Conservation (phyloP, 2,329 filamentous ascomycete species). For the Trichocomaceae sp. region DNA sequence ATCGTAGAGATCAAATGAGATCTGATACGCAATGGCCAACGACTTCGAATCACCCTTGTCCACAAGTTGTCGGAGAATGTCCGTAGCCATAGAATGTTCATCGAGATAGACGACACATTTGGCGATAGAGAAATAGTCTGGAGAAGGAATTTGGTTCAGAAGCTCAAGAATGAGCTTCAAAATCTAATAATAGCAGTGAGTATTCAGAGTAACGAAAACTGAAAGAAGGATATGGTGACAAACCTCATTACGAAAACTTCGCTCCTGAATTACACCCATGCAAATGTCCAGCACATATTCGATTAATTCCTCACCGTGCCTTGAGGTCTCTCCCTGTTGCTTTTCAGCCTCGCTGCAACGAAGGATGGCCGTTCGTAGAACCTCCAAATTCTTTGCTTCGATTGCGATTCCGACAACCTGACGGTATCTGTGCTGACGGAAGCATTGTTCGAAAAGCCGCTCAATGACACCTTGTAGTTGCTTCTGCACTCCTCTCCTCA, state of each 20-base stretch:
- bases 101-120: conserved; percentile 96
- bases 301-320: conserved; percentile 82
- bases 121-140: conserved; percentile 96
- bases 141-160: conserved; percentile 84
- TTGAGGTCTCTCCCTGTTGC: conserved; percentile 49
- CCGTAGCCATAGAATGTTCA: conserved; percentile 82
- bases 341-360: conserved; percentile 83
- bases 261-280: conserved; percentile 96
- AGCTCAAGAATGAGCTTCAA: conserved; percentile 87
- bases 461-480: conserved; percentile 80
- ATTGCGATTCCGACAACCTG: conserved; percentile 96
- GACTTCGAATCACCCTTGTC: conserved; percentile 71
- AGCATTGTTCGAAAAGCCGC: conserved; percentile 83
- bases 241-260: conserved; percentile 68
- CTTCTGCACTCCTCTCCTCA: conserved; percentile 67
- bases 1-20: conserved; percentile 96
- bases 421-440: conserved; percentile 77
- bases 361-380: conserved; percentile 79
- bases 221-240: conserved; percentile 12
- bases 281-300: conserved; percentile 94
- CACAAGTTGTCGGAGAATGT: conserved; percentile 75
- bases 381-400: conserved; percentile 84
- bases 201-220: neutral
- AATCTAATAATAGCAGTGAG: conserved; percentile 49
- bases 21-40: conserved; percentile 85